A percentile compares a stretch with the other conserved stretches of the same genome.
Conservation (phyloP, 2,329 filamentous ascomycete genomes). For the Lasiodiplodia theobromae region DNA sequence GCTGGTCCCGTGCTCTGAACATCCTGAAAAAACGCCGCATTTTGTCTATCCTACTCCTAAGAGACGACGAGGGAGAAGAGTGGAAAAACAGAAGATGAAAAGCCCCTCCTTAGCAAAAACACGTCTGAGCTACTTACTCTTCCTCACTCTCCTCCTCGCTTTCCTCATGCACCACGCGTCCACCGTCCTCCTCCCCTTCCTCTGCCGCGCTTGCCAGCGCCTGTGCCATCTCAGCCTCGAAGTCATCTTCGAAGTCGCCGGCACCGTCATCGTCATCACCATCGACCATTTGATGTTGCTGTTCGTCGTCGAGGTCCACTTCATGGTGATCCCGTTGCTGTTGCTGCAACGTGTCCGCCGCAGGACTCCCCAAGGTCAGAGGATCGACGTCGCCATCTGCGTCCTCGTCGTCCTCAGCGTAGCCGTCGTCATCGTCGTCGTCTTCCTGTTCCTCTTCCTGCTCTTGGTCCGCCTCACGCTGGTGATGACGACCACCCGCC, state of each 20-base stretch:
- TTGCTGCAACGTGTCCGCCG: slow-evolving; percentile 31
- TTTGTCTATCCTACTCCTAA: no score
- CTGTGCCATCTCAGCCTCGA: slow-evolving; percentile 52
- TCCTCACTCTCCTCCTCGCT: slow-evolving; percentile 54
- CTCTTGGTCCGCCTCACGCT: slow-evolving; percentile 41
- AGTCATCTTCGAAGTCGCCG: slow-evolving; percentile 45
- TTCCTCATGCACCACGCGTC: slow-evolving; percentile 39
- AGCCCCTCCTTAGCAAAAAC: not conserved
- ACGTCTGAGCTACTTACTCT: slow-evolving; percentile 38
- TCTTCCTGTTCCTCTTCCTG: slow-evolving; percentile 33
- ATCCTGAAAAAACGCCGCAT: no score
- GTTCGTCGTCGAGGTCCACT: not conserved
- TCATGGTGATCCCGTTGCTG: not conserved
- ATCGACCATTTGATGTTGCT: slow-evolving; percentile 43
- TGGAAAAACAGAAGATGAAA: no score
- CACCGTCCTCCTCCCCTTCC: slow-evolving; percentile 31
- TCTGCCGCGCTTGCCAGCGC: slow-evolving; percentile 41
- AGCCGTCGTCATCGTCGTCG: slow-evolving; percentile 33
- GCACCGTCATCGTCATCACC: slow-evolving; percentile 39
- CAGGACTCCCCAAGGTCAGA: slow-evolving; percentile 45
- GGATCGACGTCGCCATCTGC: slow-evolving; percentile 43
- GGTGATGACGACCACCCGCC: slow-evolving; percentile 34
- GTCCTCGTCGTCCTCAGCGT: slow-evolving; percentile 42
- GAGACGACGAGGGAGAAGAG: no score
- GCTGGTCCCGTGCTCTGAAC: not conserved